These are phyloP conservation scores for Diplodia mutila DNA, from an alignment of 2,329 filamentous ascomycete genomes.

Conservation along the genomic window DNA sequence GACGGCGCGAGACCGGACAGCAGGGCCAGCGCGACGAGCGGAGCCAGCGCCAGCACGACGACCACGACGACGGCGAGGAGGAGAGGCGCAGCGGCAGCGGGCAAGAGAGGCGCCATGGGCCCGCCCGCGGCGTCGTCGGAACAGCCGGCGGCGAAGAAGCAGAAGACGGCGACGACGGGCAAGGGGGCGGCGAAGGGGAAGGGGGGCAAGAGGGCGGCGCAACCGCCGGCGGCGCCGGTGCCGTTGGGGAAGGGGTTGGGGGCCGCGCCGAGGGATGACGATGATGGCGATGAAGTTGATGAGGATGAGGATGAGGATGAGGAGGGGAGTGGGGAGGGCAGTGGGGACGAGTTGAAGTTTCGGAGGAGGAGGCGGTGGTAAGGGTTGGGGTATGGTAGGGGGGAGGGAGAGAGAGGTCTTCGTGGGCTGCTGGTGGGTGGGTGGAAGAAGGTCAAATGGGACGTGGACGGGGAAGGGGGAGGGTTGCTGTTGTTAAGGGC, in stretches of 20 bases:
- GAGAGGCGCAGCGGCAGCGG: too few species aligned
- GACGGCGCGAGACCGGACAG: constrained; percentile 32
- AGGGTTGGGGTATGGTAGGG: background rate
- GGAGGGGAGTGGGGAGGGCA: constrained; percentile 56
- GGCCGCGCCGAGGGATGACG: constrained; percentile 27
- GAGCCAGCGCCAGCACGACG: constrained; percentile 30
- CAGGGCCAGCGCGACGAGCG: constrained; percentile 35
- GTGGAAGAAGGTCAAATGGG: too few species aligned
- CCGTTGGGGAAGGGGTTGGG: constrained; percentile 33
- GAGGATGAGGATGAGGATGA: constrained; percentile 48
- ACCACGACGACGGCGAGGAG: constrained; percentile 3
- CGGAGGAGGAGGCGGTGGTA: constrained; percentile 51
- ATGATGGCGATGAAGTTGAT: constrained; percentile 42
- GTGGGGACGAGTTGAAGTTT: constrained; percentile 61
- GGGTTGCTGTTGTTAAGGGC: too few species aligned
- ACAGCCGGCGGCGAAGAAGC: constrained; percentile 31
- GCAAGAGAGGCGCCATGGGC: constrained; percentile 37
- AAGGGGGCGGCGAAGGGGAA: background rate
- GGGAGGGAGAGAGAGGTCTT: background rate
- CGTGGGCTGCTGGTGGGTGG: too few species aligned
- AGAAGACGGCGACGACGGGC: background rate
- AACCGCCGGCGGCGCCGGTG: constrained; percentile 24
- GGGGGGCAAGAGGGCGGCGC: constrained; percentile 28
- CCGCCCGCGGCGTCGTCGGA: constrained; percentile 31
- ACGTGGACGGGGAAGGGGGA: too few species aligned